Evolutionary conservation across 1,284 basidiomycete genomes (phyloP).

Genomic region (Thelephora terrestris): DNA sequence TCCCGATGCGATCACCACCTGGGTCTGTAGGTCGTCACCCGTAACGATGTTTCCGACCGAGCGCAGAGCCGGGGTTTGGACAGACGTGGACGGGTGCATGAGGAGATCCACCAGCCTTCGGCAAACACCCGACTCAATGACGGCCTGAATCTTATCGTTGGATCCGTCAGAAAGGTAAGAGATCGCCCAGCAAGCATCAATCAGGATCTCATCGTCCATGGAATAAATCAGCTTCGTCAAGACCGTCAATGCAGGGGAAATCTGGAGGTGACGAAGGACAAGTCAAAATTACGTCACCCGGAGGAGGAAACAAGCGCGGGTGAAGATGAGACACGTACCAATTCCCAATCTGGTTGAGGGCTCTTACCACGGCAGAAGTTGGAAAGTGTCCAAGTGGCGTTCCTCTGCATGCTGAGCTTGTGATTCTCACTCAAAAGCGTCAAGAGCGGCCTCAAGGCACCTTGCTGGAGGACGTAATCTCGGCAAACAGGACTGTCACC

Average conservation of each 20-base stretch:
- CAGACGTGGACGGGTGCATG: conserved; percentile 94
- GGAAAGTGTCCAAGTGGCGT: conserved; percentile 96
- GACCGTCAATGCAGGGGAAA: conserved; percentile 91
- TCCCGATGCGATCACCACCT: conserved; percentile 95
- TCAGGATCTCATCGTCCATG: conserved; percentile 97
- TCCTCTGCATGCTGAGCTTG: conserved; percentile 95
- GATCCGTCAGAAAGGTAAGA: conserved; percentile 99
- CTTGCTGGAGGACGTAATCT: conserved; percentile 79
- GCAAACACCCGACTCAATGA: conserved; percentile 97
- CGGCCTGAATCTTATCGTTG: conserved; percentile 99
- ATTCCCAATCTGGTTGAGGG: conserved; percentile 92
- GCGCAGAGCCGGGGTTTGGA: conserved; percentile 97
- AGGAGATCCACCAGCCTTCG: conserved; percentile 95
- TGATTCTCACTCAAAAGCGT: conserved; percentile 76
- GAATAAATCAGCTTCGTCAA: conserved; percentile 99
- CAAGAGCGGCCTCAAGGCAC: conserved; percentile 63
- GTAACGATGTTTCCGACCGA: conserved; percentile 99
- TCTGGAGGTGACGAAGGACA: too few relatives aligned
- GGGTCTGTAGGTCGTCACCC: conserved; percentile 96
- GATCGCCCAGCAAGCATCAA: conserved; percentile 99
- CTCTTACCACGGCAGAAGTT: conserved; percentile 97
- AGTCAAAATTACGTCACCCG: too few relatives aligned
- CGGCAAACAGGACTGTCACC: conserved; percentile 92
- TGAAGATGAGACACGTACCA: conserved; percentile 40
- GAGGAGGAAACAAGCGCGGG: too few relatives aligned